Evolutionary conservation across 768 basidiomycete genomes (phyloP), one percentile per base, ranked within the genome.

Genomic region (Suillus ampliporus): DNA sequence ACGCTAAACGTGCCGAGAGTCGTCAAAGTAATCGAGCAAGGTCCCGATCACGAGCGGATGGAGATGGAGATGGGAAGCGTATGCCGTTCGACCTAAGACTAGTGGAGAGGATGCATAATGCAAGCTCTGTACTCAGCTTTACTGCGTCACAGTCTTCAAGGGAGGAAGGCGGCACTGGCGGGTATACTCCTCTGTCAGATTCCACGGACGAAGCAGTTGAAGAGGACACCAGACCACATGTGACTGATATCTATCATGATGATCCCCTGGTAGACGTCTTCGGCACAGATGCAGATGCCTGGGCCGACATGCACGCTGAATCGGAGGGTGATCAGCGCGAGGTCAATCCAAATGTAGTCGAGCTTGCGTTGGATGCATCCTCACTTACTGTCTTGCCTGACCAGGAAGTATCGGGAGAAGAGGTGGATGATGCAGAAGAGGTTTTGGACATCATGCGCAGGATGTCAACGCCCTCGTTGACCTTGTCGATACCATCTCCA

Each of bases 201-300:
- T 66, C 69, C 34, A 61, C 68, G 28, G 72, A 63, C 44, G 51
- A 74, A 76, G 43, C 43, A 19, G 19, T 51, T 19, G 80, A 79
- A 48, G 76, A 76, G 17, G 79, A 83, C 48, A 67, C 73, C 28
- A 81, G 80, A 10, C 77, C 80, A 51, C 74, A 75, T 11, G 37
- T 11, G 37, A 38, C 11, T 38, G 37, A 38, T 38, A 4, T 38
- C 37, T 13, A 11, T 38, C 37, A 38, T 13, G 10, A 13, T 38
- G 37, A 90, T 70, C 86, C 86, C 23, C 77, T 89, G 31, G 79
- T 74, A 10, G 87, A 89, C 65, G 80, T 89, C 8, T 89, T 89
- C 75, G 87, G 88, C 51, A 81, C 82, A n/a, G 89, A 89, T 71
- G 84, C 79, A 64, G 84, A 88, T 65, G 82, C 84, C 1, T 89